Evolutionary conservation across 768 basidiomycete genomes (phyloP), one percentile per base, ranked within the genome.

Genomic region (Pisolithus sp.): DNA sequence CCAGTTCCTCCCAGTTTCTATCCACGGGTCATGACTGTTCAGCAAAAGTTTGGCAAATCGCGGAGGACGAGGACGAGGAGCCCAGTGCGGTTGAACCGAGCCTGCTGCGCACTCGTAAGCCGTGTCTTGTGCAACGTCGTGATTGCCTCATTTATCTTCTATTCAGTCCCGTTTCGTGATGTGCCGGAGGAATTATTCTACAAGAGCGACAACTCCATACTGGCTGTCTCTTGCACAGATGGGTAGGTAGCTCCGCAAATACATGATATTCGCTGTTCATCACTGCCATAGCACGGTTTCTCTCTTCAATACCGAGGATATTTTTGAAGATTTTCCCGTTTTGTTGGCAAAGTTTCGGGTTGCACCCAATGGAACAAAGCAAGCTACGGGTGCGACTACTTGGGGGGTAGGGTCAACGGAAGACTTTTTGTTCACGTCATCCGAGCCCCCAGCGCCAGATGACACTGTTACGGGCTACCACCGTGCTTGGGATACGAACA

Each of bases 401-500:
- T 86, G 84, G 84, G 83, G 83, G 2, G 41, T 31, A 18, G 73
- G 64, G 0, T 45, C 60, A 0, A 75, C 78, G 0, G 54, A 68
- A 0, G 56, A 70, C 13, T 53, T 69, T 10, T 54, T 85, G 13
- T 82, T 82, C 60, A 77, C 79, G 1, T 84, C 81, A 1, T 79
- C 81, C 1, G 83, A 83, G 55, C 75, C 80, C 5, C 56, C 49
- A 20, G 43, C 4, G 42, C 10, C 34, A 30, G 43, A 1, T 53
- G 46, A 10, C 43, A 48, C 15, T 59, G 63, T 5, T 56, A 57
- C 4, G 81, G 28, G 82, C 1, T 70, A 60, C 38, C 84, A 86
- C 55, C 73, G 68, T 39, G 77, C 70, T 4, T 78, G 81, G 48
- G 81, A 85, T 59, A 54, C 71, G 2, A 52, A 48, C 17, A 62